Evolutionary conservation across 257 asterid genomes (phyloP), one percentile per base, ranked within the genome.

Genomic region (Capsicum rhomboideum): DNA sequence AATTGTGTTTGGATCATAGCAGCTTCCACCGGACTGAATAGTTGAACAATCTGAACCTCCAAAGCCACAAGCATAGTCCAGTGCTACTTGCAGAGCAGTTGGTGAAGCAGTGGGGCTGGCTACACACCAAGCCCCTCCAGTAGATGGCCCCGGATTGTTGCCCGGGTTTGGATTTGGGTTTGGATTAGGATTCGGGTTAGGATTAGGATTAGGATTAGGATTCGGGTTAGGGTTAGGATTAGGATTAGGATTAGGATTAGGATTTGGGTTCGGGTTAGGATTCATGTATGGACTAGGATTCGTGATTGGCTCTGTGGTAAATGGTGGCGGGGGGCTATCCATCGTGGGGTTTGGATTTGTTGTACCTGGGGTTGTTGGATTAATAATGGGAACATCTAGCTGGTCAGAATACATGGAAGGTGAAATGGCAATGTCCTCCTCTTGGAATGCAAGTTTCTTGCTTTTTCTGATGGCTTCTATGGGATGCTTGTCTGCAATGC

Each of bases 21-120:
- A 97, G 78, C 91, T 78, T 37, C 89, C 97, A 53, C 90, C 89
- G n/a, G 89, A 89, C 83, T 93, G 99, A 82, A 97, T 85, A 34
- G 89, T 89, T 14, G 99, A 90, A 84, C 99, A 97, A 83, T 97
- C 98, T 68, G 99, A 89, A 64, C 98, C 99, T 6, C 98, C 99
- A 84, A 90, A 93, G 58, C 99, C 99, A 82, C 99, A 95, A 1
- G 99, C 99, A 85, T 97, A 95, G 86, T 97, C 98, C 87, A 97
- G 87, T 58, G 99, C 99, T 66, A 95, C 98, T 87, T 97, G 99
- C 64, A 97, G 85, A 78, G 97, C 94, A 31, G 97, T 93, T 80
- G 89, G 85, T 40, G 99, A 90, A 69, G 95, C 97, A 29, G 87
- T 29, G 46, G 97, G 82, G 72, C 56, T 92, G 88, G 98, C 98